phyloP scores from a whole-genome alignment of 495 filamentous ascomycete genomes.

The Clavariopsis aquatica region DNA sequence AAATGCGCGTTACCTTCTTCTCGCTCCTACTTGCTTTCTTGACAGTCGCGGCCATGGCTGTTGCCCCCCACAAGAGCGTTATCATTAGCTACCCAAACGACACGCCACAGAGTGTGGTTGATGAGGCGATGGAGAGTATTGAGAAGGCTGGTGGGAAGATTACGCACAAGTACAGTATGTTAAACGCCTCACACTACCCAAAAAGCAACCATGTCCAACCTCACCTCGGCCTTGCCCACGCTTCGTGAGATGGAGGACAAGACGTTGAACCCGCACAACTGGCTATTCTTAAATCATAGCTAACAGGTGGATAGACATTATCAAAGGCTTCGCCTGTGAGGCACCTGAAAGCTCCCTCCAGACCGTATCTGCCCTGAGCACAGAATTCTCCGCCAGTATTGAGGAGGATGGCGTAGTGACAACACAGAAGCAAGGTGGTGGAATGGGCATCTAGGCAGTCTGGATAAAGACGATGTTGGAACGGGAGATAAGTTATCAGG shows the following conservation, averaged over 20 bases:
- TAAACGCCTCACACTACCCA: not conserved
- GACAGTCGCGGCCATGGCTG: slow-evolving; percentile 55
- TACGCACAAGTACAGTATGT: slow-evolving; percentile 59
- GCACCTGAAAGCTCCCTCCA: slow-evolving; percentile 68
- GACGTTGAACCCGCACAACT: no score
- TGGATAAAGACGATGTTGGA: not conserved
- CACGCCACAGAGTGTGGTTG: slow-evolving; percentile 68
- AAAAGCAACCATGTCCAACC: no score
- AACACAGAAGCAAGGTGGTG: not conserved
- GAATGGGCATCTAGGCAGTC: not conserved
- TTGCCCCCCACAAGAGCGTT: slow-evolving; percentile 66
- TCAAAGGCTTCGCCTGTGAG: slow-evolving; percentile 74
- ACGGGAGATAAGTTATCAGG: not conserved
- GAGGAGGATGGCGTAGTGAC: slow-evolving; percentile 72
- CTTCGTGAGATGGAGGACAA: no score
- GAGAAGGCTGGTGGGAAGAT: slow-evolving; percentile 58
- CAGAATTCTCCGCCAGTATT: slow-evolving; percentile 64
- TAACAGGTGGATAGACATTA: slow-evolving; percentile 47
- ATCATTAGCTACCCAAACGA: slow-evolving; percentile 74
- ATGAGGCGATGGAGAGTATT: slow-evolving; percentile 70
- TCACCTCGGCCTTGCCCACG: no score
- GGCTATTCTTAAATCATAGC: no score
- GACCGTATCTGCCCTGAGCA: slow-evolving; percentile 65
- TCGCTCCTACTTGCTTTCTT: slow-evolving; percentile 55
- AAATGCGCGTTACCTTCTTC: slow-evolving; percentile 62